Conservation (phyloP, 2,329 filamentous ascomycete species). For the Colletotrichum salicis region DNA sequence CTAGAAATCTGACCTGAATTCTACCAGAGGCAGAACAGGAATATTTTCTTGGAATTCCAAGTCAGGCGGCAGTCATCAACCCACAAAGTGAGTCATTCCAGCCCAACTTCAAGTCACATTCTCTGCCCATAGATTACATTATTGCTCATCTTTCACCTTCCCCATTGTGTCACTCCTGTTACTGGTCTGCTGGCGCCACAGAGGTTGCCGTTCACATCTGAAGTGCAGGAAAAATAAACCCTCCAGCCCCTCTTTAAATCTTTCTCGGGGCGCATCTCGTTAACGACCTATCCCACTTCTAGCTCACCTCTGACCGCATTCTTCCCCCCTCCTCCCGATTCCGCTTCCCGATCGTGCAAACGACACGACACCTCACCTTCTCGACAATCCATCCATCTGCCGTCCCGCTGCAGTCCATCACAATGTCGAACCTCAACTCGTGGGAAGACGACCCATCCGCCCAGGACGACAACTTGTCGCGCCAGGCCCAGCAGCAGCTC, state of each 20-base stretch:
- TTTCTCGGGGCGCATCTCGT: slow-evolving; percentile 31
- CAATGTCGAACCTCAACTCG: slow-evolving; percentile 90
- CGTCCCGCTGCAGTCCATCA: slow-evolving; percentile 39
- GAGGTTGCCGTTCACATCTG: not conserved
- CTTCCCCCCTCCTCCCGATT: slow-evolving; percentile 4
- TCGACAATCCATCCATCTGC: slow-evolving; percentile 13
- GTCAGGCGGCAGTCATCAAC: not conserved
- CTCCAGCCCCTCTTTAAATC: slow-evolving; percentile 35
- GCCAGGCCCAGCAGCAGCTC: slow-evolving; percentile 79
- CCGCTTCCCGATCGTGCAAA: not conserved
- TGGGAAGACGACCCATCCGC: slow-evolving; percentile 90
- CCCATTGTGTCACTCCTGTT: not conserved
- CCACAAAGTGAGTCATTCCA: slow-evolving; percentile 24
- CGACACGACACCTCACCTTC: not conserved
- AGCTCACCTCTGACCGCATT: slow-evolving; percentile 30
- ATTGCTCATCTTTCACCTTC: not conserved
- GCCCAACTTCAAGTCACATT: not conserved
- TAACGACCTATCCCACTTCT: slow-evolving; percentile 31
- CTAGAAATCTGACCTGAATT: not conserved
- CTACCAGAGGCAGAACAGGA: not conserved
- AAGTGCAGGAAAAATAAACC: slow-evolving; percentile 12
- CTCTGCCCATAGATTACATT: not conserved
- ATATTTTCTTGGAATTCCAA: not conserved
- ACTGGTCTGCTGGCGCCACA: not conserved
- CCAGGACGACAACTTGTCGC: slow-evolving; percentile 81